Evolutionary conservation across 257 asterid species (phyloP).

Genomic region (Coffea canephora): DNA sequence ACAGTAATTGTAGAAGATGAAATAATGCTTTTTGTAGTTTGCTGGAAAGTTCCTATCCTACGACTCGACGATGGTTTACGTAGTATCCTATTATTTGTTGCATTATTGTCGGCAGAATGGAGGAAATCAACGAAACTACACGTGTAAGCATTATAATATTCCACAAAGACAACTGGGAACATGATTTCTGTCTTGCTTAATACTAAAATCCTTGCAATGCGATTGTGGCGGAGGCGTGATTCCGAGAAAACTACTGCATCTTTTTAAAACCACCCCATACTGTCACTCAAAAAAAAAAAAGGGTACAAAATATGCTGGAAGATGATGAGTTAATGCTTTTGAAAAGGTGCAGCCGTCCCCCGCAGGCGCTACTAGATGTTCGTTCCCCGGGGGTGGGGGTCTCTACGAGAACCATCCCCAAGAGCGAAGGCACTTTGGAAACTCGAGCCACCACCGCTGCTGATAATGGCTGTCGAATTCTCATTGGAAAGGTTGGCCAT

Average conservation of each 20-base stretch:
- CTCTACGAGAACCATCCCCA: not conserved
- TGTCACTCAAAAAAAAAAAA: not conserved
- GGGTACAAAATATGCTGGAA: too few species aligned
- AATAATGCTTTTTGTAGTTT: not conserved
- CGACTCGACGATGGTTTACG: not conserved
- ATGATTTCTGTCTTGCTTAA: slow-evolving; percentile 26
- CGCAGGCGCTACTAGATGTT: not conserved
- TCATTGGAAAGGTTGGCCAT: not conserved
- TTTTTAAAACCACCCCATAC: too few species aligned
- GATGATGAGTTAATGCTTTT: not conserved
- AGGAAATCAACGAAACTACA: slow-evolving; percentile 33
- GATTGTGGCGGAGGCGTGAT: not conserved
- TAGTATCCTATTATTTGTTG: slow-evolving; percentile 15
- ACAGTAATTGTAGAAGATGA: not conserved
- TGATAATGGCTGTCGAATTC: not conserved
- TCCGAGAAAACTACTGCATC: not conserved
- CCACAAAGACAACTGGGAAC: slow-evolving; percentile 33
- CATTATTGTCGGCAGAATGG: slow-evolving; percentile 34
- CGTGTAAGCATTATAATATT: slow-evolving; percentile 35
- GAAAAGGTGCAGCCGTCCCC: slow-evolving; percentile 16
- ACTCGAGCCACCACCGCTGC: not conserved
- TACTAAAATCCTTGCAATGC: slow-evolving; percentile 2
- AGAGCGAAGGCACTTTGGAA: not conserved
- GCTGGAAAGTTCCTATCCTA: slow-evolving; percentile 31
- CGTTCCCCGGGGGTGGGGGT: too few species aligned